phyloP scores from a whole-genome alignment of 1,139 yeast species.

The Lodderomyces pseudojiufengensis region DNA sequence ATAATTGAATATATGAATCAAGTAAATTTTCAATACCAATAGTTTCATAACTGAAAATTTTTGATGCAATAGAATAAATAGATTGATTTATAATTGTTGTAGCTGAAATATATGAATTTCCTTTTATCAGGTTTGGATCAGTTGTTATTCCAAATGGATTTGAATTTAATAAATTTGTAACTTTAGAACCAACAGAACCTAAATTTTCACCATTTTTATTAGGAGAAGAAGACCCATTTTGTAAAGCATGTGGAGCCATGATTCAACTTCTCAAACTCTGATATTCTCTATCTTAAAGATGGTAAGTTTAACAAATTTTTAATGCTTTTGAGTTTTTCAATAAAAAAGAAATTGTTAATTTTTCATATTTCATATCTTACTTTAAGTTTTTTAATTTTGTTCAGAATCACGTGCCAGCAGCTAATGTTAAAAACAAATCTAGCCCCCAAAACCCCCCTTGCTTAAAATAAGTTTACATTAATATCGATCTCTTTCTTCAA shows the following conservation, averaged over 20 bases:
- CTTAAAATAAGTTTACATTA: too few species aligned
- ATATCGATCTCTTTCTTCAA: too few species aligned
- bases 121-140: conserved; percentile 52
- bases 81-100: conserved; percentile 62
- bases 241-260: conserved; percentile 9
- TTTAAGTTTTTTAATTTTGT: background rate
- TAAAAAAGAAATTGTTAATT: too few species aligned
- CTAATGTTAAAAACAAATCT: background rate
- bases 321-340: too few species aligned
- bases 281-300: too few species aligned
- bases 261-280: too few species aligned
- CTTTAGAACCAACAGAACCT: background rate
- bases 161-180: conserved; percentile 14
- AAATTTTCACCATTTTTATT: conserved; percentile 1
- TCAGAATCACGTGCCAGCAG: conserved; percentile 1
- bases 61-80: conserved; percentile 57
- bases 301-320: too few species aligned
- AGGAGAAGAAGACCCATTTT: background rate
- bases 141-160: conserved; percentile 58
- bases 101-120: conserved; percentile 58
- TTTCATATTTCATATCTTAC: background rate
- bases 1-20: conserved; percentile 56
- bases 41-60: conserved; percentile 68
- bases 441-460: too few species aligned
- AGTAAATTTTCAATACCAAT: conserved; percentile 60